These are phyloP conservation scores for Sclerotinia spermophila DNA, from an alignment of 2,329 filamentous ascomycete genomes.

Conservation along the genomic window DNA sequence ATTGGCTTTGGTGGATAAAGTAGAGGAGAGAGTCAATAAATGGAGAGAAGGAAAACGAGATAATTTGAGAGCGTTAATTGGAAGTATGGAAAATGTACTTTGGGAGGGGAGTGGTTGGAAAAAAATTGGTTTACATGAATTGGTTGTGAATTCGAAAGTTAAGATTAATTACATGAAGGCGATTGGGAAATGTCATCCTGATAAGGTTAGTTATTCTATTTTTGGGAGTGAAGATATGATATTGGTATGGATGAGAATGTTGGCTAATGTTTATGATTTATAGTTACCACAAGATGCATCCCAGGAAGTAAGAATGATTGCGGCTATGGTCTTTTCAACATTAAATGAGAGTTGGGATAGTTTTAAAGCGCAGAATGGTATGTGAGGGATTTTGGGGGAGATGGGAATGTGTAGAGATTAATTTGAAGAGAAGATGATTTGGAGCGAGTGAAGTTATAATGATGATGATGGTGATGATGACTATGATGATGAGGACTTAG, in stretches of 20 bases:
- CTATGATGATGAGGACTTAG: neutral
- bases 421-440: neutral
- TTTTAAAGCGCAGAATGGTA: constrained; percentile 65
- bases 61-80: constrained; percentile 82
- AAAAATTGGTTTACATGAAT: constrained; percentile 88
- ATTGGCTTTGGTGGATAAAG: constrained; percentile 79
- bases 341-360: constrained; percentile 72
- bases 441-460: neutral
- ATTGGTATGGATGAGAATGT: neutral
- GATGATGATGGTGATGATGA: neutral
- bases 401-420: neutral
- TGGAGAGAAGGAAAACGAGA: constrained; percentile 94
- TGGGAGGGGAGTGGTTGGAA: constrained; percentile 96
- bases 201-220: constrained; percentile 70
- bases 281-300: constrained; percentile 62
- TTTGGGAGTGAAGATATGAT: neutral
- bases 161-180: constrained; percentile 99
- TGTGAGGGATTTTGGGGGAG: constrained; percentile 40
- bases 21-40: constrained; percentile 71
- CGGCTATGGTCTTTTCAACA: constrained; percentile 62
- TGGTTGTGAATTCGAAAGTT: constrained; percentile 90
- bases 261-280: constrained; percentile 7
- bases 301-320: constrained; percentile 64
- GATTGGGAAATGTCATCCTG: constrained; percentile 96
- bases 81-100: constrained; percentile 81